Base-by-base conservation (phyloP, 2,329 filamentous ascomycete species). In the Phialocephala sp. region DNA sequence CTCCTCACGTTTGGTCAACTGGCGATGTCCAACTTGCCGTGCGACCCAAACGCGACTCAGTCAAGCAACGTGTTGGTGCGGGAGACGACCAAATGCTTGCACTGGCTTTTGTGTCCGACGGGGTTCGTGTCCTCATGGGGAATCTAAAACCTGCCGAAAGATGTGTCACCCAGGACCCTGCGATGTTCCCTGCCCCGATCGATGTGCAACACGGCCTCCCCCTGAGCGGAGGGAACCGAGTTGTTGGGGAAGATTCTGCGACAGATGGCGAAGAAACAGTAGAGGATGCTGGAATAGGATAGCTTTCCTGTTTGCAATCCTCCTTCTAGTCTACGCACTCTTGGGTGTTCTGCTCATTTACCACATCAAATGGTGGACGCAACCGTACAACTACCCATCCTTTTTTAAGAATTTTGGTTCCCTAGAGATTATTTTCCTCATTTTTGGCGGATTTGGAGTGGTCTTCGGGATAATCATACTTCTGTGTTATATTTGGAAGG, bases 101-200 rank as follows among this genome's bases (percentile, higher is more conserved):
- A 32, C 12, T 4, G 27, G 61, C 14, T 12, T 59, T 15, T 72
- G 70, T n/a, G 37, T 43, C 9, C 61, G 45, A 11, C 36, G 11
- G 4, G 57, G 50, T 4, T 24, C 8, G 12, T 72, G 70, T 32
- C 15, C 47, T 18, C 70, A 72, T 35, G 63, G 62, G 4, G 50
- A 45, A 11, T 6, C 22, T 5, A 43, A 36, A 4, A 18, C 39
- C 4, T 72, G 71, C 43, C 3, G 0, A 14, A 59, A 65, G 35
- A 11, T 11, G 3, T 72, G 71, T n/a, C 71, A 72, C 52, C 70
- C 70, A 0, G 71, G 71, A 18, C 65, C 64, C 20, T 72, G 71
- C 36, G 55, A 57, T 15, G 37, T 57, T 22, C 37, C 20, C 1
- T 72, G 71, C 37, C n/a, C 47, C 6, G 4, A 47, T 15, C 6